Base-by-base conservation (phyloP, 2,329 filamentous ascomycete genomes). In the Botrytis galanthina region DNA sequence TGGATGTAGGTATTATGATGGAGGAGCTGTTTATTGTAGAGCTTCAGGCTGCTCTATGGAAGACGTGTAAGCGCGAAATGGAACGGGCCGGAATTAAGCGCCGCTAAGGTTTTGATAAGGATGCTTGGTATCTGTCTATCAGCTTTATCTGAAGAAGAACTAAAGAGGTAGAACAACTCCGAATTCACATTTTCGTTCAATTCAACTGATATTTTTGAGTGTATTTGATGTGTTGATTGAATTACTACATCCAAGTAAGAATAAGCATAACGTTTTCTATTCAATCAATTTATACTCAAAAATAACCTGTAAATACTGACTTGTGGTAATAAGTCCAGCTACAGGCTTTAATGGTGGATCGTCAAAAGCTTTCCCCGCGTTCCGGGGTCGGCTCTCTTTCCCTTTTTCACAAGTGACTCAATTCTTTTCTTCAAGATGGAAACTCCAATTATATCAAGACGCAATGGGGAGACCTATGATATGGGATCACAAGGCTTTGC, bases 381-480 rank as follows among this genome's bases (percentile, higher is more conserved):
- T 67, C 44, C 32, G 44, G 64, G 46, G 64, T 54, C 64, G 44
- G 26, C 16, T 29, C 46, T 68, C 22, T 29, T n/a, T 29, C 35
- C 22, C 51, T 37, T n/a, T n/a, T 26, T 16, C 46, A 48, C 10
- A 35, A 37, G 22, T 67, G 61, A 44, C 26, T 63, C 26, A 63
- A 63, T 37, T 35, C 4, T 44, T 37, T 9, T 63, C 63, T 67
- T 51, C 46, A 37, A 67, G 22, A 68, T 68, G 64, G 46, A 20
- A 26, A 54, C n/a, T 42, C 26, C 16, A 39, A 22, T 39, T 39
- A 54, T 54, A 54, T 16, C 9, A 42, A 29, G 48, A 22, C 29
- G 39, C 46, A 72, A 78, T 79, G 78, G 70, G 75, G 62, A 77
- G 73, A 73, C 66, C 67, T 46, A 54, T 61, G 57, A 61, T 72